Base-by-base conservation (phyloP, 257 asterid species). In the Nicotiana tabacum region DNA sequence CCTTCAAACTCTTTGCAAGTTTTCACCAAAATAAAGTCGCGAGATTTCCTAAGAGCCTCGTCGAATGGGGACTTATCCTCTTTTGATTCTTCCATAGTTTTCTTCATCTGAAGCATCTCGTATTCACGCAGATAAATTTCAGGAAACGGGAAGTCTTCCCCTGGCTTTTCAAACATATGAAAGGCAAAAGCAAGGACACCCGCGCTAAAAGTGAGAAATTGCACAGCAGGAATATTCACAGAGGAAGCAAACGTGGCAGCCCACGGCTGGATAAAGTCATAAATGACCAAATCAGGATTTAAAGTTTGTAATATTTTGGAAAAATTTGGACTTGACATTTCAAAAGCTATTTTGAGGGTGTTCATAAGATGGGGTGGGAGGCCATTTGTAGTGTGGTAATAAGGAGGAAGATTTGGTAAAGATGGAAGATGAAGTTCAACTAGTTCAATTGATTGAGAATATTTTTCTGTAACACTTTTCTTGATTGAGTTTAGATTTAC, bases 311-410 rank as follows among this genome's bases (percentile, higher is more conserved):
- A 65, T 55, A 90, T 83, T 1, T 29, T 10, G 18, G 66, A 7
- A 46, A 90, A 90, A 1, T 80, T 35, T 4, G 89, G 84, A n/a
- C 60, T n/a, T 12, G 92, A 24, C 76, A 9, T 51, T 16, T 88
- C 88, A 10, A 86, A 90, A 8, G 91, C 88, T 2, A 0, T 79
- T 66, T 87, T 88, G 15, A 91, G 91, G 0, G 69, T 77, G 8
- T 83, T 77, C 89, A 87, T 85, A 33, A 88, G 89, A 39, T 77
- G 66, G 15, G 86, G 89, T 4, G 91, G 92, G 61, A 91, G 92
- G 86, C 89, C 92, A 70, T 89, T 91, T 72, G 94, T 89, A 80
- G 94, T 89, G 89, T 91, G 93, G 78, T 35, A 82, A 82, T 67
- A 18, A 37, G 90, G 77, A 5, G 87, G 90, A 46, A 91, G 92